phyloP scores from a whole-genome alignment of 148 eudicot genomes.

The Vaccinium corymbosum region DNA sequence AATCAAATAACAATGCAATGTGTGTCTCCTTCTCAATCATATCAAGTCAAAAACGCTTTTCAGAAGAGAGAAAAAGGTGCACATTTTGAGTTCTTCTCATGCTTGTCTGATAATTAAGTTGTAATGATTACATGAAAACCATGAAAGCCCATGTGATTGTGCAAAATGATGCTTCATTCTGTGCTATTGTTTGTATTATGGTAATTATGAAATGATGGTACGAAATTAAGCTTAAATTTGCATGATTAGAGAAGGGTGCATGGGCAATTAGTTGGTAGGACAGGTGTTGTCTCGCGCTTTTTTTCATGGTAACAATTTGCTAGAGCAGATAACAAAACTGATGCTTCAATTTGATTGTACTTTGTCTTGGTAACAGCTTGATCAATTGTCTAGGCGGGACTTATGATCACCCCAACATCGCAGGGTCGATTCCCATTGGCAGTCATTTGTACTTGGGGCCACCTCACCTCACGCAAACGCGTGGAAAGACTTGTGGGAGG shows the following conservation, averaged over 20 bases:
- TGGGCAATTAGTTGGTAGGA: background rate
- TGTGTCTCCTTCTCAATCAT: background rate
- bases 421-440: too few relatives aligned
- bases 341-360: too few relatives aligned
- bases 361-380: too few relatives aligned
- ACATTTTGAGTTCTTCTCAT: background rate
- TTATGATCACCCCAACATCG: too few relatives aligned
- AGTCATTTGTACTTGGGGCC: too few relatives aligned
- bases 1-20: constrained; percentile 6
- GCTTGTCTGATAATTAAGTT: constrained; percentile 13
- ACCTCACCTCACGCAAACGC: too few relatives aligned
- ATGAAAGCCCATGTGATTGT: background rate
- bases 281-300: background rate
- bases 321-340: too few relatives aligned
- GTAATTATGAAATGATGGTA: constrained; percentile 3
- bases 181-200: background rate
- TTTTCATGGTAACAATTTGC: background rate
- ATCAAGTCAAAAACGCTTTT: background rate
- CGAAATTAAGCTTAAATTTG: background rate
- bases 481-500: too few relatives aligned
- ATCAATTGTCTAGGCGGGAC: too few relatives aligned
- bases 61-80: background rate
- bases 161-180: background rate
- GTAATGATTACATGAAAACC: background rate
- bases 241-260: constrained; percentile 8